Evolutionary conservation across 495 filamentous ascomycete species (phyloP).

Genomic region (Aspergillus sparsus): DNA sequence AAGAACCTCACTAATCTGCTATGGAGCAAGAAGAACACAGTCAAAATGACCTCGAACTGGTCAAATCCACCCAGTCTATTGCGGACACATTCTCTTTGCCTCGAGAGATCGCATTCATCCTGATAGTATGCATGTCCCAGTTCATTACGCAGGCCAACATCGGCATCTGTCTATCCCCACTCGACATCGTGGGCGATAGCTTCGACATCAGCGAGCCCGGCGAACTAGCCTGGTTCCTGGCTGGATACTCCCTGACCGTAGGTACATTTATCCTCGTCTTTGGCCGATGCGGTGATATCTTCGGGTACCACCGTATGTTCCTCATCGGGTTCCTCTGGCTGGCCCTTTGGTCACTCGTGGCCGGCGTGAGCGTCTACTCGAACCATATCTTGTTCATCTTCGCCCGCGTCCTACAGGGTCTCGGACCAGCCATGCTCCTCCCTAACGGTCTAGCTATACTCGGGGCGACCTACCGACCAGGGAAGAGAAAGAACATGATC

Average conservation of each 20-base stretch:
- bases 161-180: slow-evolving; percentile 38
- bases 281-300: slow-evolving; percentile 60
- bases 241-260: slow-evolving; percentile 59
- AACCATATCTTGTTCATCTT: slow-evolving; percentile 58
- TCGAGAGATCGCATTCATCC: slow-evolving; percentile 31
- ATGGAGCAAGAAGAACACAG: slow-evolving; percentile 5
- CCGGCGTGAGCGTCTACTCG: slow-evolving; percentile 51
- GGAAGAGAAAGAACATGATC: slow-evolving; percentile 60
- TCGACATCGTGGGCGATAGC: slow-evolving; percentile 46
- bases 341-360: slow-evolving; percentile 57
- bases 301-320: slow-evolving; percentile 60
- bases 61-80: slow-evolving; percentile 26
- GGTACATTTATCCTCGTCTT: slow-evolving; percentile 67
- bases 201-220: slow-evolving; percentile 47
- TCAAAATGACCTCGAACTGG: slow-evolving; percentile 16
- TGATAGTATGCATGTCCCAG: slow-evolving; percentile 36
- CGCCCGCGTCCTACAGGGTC: slow-evolving; percentile 60
- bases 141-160: slow-evolving; percentile 40
- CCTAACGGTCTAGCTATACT: slow-evolving; percentile 66
- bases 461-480: slow-evolving; percentile 55
- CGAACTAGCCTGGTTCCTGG: slow-evolving; percentile 55
- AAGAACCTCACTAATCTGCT: not conserved
- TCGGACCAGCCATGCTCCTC: slow-evolving; percentile 61
- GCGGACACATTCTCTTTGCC: slow-evolving; percentile 27
- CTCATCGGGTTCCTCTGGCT: slow-evolving; percentile 59